Evolutionary conservation across 1,139 yeast species (phyloP), one percentile per base, ranked within the genome.

Genomic region (Pichia sp.): DNA sequence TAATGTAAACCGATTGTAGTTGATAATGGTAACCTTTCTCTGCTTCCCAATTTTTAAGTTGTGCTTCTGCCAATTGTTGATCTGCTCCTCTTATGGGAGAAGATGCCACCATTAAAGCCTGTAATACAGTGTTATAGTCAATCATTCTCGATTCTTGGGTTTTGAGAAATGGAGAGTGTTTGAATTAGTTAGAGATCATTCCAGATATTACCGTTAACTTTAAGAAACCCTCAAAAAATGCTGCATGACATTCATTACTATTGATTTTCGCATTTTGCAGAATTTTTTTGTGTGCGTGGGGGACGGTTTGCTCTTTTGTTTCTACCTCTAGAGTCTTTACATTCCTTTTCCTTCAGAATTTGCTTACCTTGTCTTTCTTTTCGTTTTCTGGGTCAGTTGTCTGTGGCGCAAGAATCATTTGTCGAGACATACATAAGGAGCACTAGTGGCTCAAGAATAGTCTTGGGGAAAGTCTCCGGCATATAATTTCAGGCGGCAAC

Each of bases 31-130:
- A 59, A 3, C 89, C 89, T 2, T 77, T 72, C 20, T 62, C 63
- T 1, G 62, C 55, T 52, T 83, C 88, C 93, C 94, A 84, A 11
- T 54, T 58, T 49, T 77, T 76, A 45, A 88, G 64, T 58, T 78
- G 84, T 14, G 65, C 56, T 52, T 86, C 96, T 0, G 95, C 95
- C 3, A 42, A 39, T 28, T 47, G 44, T 36, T 58, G 61, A 6
- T 43, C 44, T 0, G 41, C 34, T 4, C 56, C 59, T 24, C 59
- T 42, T 5, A 48, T 50, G 4, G 51, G 40, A 1, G 53, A 49
- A 1, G 61, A 47, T 2, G 63, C 60, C 0, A 48, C 39, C 2
- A 44, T 40, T 15, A 60, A 46, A 3, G 46, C 52, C 21, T 43
- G 40, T n/a, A 55, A 38, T 21, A 59, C 46, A 17, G 48, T 53